Evolutionary conservation across 768 basidiomycete genomes (phyloP), one percentile per base, ranked within the genome.

Genomic region (Crassisporium funariophilum): DNA sequence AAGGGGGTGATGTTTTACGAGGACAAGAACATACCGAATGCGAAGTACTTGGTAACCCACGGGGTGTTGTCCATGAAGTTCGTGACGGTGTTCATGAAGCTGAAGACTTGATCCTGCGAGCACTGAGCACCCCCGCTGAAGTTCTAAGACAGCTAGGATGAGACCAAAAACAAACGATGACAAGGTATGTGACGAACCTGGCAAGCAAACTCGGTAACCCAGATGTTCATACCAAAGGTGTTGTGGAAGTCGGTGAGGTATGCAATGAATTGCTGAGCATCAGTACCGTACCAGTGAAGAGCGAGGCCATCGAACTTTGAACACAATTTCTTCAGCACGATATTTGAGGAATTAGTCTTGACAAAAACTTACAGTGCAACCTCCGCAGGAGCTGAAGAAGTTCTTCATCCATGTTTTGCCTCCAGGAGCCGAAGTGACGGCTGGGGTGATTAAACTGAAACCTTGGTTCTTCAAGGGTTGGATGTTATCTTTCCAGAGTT

Each of bases 131-230:
- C 73, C 9, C 73, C 73, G 53, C 65, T 64, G 61, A 83, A 89
- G 69, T 84, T 72, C 80, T 88, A 46, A 19, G 31, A 41, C 23
- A 21, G 15, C 29, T n/a, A 31, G 55, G 12, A 38, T 46, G 34
- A 17, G 41, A 19, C 46, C 23, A 10, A 4, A 8, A 23, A 2
- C 11, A 12, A 12, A 43, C 23, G 27, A 16, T 13, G 2, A 2
- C 4, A 35, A 27, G 16, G 15, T 23, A 40, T 17, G 8, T 5
- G 15, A 48, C 49, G 13, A 48, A 80, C 86, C 70, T 82, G 72
- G 69, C 81, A 83, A 50, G 87, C 88, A 55, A 79, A 83, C 59
- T 93, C 90, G 4, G 86, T 86, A 47, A 85, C 62, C 75, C 76
- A 81, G 57, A 91, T 67, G 21, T 65, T 63, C 46, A 59, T 56